These are phyloP conservation scores for Metschnikowia similis DNA, from an alignment of 805 yeast species.

Conservation along the genomic window DNA sequence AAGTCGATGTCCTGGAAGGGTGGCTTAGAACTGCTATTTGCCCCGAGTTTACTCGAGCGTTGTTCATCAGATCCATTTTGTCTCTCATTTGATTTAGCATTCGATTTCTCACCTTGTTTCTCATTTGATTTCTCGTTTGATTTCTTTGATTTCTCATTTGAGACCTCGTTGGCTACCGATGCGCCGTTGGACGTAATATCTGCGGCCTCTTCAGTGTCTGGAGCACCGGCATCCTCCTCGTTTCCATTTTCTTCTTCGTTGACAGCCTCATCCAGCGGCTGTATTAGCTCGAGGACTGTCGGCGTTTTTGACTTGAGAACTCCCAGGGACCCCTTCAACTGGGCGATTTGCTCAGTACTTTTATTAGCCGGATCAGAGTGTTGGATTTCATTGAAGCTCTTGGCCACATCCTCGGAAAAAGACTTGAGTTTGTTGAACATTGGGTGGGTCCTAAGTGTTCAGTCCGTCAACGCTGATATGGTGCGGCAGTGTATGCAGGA, in stretches of 20 bases:
- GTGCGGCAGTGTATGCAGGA: not conserved
- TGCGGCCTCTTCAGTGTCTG: too few species aligned
- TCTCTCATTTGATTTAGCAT: too few species aligned
- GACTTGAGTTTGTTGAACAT: slow-evolving; percentile 42
- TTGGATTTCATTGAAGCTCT: slow-evolving; percentile 34
- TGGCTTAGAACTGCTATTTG: not conserved
- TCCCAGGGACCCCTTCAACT: slow-evolving; percentile 30
- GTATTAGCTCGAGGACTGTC: slow-evolving; percentile 39
- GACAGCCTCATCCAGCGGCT: slow-evolving; percentile 42
- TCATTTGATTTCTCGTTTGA: too few species aligned
- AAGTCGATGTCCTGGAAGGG: slow-evolving; percentile 24
- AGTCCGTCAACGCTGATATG: not conserved
- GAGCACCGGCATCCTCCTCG: not conserved
- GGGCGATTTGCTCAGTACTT: slow-evolving; percentile 18
- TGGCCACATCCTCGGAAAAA: slow-evolving; percentile 44
- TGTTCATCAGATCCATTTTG: not conserved
- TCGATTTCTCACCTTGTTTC: too few species aligned
- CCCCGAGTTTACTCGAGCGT: not conserved
- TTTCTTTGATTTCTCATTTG: not conserved
- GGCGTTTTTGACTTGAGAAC: slow-evolving; percentile 45
- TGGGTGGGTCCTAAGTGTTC: not conserved
- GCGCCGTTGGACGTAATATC: too few species aligned
- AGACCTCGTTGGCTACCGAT: too few species aligned
- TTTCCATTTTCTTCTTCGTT: slow-evolving; percentile 7
- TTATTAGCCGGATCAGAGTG: slow-evolving; percentile 11